A percentile compares a stretch with the other conserved stretches of the same genome.
These are phyloP conservation scores for Oidium heveae DNA, from an alignment of 2,329 filamentous ascomycete species.

Conservation along the genomic window DNA sequence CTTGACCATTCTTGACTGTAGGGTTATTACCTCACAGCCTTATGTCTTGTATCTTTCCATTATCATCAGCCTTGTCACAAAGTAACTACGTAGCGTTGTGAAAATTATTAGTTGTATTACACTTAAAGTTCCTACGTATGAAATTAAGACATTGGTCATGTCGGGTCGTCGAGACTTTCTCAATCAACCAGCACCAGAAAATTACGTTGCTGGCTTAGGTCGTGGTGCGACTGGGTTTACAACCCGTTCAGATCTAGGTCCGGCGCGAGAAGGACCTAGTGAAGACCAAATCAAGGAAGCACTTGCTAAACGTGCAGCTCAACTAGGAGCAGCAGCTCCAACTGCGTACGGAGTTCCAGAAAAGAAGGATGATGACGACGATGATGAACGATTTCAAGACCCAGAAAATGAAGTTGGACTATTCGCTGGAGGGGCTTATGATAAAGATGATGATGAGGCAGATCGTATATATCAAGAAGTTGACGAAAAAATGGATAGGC, in stretches of 20 bases:
- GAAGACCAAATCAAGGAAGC: conserved; percentile 98
- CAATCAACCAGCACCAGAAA: conserved; percentile 61
- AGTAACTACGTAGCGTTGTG: too few species aligned
- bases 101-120: too few species aligned
- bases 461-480: conserved; percentile 89
- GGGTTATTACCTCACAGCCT: too few species aligned
- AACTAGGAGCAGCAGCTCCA: conserved; percentile 46
- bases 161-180: conserved; percentile 54
- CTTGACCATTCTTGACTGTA: too few species aligned
- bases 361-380: conserved; percentile 36
- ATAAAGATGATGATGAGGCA: conserved; percentile 92
- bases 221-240: conserved; percentile 96
- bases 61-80: too few species aligned
- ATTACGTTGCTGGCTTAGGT: conserved; percentile 87
- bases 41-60: too few species aligned
- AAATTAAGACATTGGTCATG: conserved; percentile 5
- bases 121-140: too few species aligned
- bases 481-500: conserved; percentile 88
- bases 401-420: conserved; percentile 92
- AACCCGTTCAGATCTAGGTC: conserved; percentile 85
- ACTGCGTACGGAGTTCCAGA: conserved; percentile 40
- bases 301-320: conserved; percentile 74
- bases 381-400: conserved; percentile 71
- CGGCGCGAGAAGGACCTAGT: conserved; percentile 79
- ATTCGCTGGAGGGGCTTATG: conserved; percentile 87